Evolutionary conservation across 176 grass and related monocot genomes (phyloP).

Genomic region (Miscanthus lutarioriparius): DNA sequence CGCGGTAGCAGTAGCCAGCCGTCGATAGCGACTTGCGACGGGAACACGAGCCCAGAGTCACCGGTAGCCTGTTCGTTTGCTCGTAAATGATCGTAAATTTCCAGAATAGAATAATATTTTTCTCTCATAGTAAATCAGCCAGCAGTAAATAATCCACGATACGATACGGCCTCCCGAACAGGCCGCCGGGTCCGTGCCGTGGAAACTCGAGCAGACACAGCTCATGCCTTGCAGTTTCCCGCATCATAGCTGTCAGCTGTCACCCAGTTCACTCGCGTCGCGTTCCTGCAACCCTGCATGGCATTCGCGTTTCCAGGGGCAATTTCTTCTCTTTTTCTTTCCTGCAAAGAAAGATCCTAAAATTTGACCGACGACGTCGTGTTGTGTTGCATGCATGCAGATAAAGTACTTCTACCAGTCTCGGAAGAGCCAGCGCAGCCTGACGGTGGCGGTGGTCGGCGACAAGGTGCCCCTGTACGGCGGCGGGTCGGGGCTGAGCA

Average conservation of each 20-base stretch:
- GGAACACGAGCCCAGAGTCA: constrained; percentile 7
- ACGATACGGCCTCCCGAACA: too few species aligned
- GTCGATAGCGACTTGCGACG: constrained; percentile 10
- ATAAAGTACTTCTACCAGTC: constrained; percentile 86
- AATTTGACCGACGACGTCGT: too few species aligned
- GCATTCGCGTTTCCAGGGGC: too few species aligned
- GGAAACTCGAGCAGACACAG: constrained; percentile 19
- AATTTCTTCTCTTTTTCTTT: too few species aligned
- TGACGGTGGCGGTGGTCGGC: constrained; percentile 55
- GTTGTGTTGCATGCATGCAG: constrained; percentile 24
- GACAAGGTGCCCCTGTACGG: constrained; percentile 83
- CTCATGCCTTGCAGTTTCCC: neutral
- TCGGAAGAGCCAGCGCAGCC: constrained; percentile 73
- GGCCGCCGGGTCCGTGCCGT: neutral
- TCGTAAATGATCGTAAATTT: too few species aligned
- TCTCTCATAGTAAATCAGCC: too few species aligned
- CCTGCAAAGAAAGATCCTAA: too few species aligned
- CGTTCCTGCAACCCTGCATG: neutral
- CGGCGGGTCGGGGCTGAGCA: constrained; percentile 67
- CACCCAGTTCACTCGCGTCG: neutral
- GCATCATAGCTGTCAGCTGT: neutral
- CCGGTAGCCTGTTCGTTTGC: too few species aligned
- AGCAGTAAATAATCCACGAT: too few species aligned
- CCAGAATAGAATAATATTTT: too few species aligned
- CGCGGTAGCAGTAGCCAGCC: neutral